A percentile compares a stretch with the other conserved stretches of the same genome.
Evolutionary conservation across 164 flowering plant species (phyloP).

Genomic region (Dillenia turbinata): DNA sequence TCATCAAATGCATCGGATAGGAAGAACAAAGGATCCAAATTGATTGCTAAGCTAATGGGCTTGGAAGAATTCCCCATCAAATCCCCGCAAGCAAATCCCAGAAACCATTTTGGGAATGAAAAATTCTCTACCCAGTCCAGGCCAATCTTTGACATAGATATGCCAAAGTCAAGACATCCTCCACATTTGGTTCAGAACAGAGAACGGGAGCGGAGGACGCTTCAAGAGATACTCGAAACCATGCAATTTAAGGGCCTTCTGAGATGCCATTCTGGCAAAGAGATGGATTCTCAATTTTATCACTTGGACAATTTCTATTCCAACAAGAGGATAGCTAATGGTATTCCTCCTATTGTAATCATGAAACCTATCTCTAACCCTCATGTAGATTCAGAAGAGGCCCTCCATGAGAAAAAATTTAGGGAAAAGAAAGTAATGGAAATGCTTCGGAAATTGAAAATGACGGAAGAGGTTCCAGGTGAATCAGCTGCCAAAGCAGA

Average conservation of each 20-base stretch:
- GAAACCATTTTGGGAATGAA: slow-evolving; percentile 18
- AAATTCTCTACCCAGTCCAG: slow-evolving; percentile 16
- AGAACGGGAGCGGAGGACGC: slow-evolving; percentile 30
- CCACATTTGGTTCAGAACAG: slow-evolving; percentile 13
- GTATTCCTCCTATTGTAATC: slow-evolving; percentile 67
- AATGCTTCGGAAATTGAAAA: slow-evolving; percentile 21
- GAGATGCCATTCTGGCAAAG: slow-evolving; percentile 22
- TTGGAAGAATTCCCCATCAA: slow-evolving; percentile 51
- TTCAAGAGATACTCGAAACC: slow-evolving; percentile 52
- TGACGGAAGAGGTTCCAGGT: slow-evolving; percentile 16
- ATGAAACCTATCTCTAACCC: slow-evolving; percentile 52
- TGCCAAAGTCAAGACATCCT: slow-evolving; percentile 41
- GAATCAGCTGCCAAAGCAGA: slow-evolving; percentile 1
- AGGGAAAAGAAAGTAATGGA: slow-evolving; percentile 17
- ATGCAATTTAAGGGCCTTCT: slow-evolving; percentile 52
- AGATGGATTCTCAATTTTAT: slow-evolving; percentile 5
- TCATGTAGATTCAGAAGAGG: slow-evolving; percentile 12
- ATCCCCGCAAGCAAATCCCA: slow-evolving; percentile 13
- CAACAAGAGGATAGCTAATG: slow-evolving; percentile 19
- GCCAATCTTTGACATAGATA: slow-evolving; percentile 40
- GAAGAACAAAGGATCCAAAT: slow-evolving; percentile 37
- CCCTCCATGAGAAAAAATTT: not conserved
- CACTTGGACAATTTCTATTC: slow-evolving; percentile 10
- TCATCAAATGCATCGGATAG: slow-evolving; percentile 23
- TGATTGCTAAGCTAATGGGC: slow-evolving; percentile 95